Evolutionary conservation across 1,139 yeast genomes (phyloP).

Genomic region (Pichia sp.): DNA sequence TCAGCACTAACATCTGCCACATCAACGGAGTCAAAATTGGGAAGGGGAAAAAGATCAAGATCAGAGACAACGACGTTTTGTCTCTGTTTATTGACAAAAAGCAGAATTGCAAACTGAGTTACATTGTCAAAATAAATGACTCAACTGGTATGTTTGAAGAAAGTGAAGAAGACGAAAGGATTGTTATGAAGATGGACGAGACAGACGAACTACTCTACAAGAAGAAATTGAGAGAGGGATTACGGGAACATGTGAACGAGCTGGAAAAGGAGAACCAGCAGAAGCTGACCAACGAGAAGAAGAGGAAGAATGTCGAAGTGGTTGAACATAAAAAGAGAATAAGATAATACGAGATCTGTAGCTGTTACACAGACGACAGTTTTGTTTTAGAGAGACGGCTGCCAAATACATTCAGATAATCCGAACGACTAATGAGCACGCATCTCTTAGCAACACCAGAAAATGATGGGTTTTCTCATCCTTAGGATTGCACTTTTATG

Average conservation of each 20-base stretch:
- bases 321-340: conserved; percentile 1
- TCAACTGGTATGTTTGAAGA: conserved; percentile 35
- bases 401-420: too few relatives aligned
- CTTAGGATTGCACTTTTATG: too few relatives aligned
- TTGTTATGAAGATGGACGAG: conserved; percentile 3
- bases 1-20: conserved; percentile 72
- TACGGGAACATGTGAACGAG: conserved; percentile 1
- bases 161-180: background rate
- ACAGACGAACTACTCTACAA: conserved; percentile 7
- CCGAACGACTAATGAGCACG: too few relatives aligned
- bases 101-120: conserved; percentile 44
- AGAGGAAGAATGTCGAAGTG: conserved; percentile 9
- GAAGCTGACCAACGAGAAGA: background rate
- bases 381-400: too few relatives aligned
- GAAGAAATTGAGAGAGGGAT: conserved; percentile 7
- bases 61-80: conserved; percentile 58
- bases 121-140: conserved; percentile 42
- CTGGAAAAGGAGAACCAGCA: background rate
- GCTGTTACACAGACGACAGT: too few relatives aligned
- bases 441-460: too few relatives aligned
- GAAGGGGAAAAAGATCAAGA: conserved; percentile 50
- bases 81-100: conserved; percentile 56
- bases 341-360: background rate
- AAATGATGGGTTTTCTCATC: too few relatives aligned
- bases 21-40: conserved; percentile 55